A percentile compares a stretch with the other conserved stretches of the same genome.
Conservation (phyloP, 2,329 filamentous ascomycete species). For the Aspergillus thermomutatus region DNA sequence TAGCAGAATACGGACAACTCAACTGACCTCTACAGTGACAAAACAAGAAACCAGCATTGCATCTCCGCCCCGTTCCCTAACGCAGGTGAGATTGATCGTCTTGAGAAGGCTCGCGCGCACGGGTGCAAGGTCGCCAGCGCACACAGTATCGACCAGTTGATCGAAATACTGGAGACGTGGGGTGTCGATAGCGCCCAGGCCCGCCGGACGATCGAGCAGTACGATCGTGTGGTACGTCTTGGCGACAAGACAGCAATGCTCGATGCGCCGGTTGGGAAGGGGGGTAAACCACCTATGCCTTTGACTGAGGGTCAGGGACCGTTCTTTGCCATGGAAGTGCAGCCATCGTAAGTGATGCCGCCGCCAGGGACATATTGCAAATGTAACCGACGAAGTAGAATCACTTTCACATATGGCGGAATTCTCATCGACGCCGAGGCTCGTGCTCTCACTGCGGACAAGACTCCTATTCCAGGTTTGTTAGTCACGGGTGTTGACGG, state of each 20-base stretch:
- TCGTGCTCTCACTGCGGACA: slow-evolving; percentile 21
- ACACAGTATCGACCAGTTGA: slow-evolving; percentile 12
- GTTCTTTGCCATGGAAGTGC: slow-evolving; percentile 27
- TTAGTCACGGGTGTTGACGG: slow-evolving; percentile 26
- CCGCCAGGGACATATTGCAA: neutral
- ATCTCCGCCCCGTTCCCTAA: slow-evolving; percentile 21
- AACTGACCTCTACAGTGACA: slow-evolving; percentile 13
- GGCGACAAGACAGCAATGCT: slow-evolving; percentile 8
- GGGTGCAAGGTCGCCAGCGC: slow-evolving; percentile 25
- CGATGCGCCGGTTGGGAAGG: slow-evolving; percentile 15
- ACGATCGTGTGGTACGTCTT: slow-evolving; percentile 14
- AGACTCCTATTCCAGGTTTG: slow-evolving; percentile 15
- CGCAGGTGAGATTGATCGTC: slow-evolving; percentile 24
- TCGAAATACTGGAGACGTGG: slow-evolving; percentile 18
- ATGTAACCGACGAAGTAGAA: slow-evolving; percentile 9
- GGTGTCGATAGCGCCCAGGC: slow-evolving; percentile 18
- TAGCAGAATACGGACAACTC: neutral
- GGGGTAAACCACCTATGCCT: slow-evolving; percentile 11
- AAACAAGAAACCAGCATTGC: slow-evolving; percentile 20
- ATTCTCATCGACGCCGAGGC: slow-evolving; percentile 22
- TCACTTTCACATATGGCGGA: slow-evolving; percentile 28
- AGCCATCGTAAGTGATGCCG: slow-evolving; percentile 22
- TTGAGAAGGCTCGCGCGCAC: slow-evolving; percentile 22
- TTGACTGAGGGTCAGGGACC: slow-evolving; percentile 23
- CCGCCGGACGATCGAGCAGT: slow-evolving; percentile 19